Conservation (phyloP, 352 stramenopile species). For the Pythium aphanidermatum region DNA sequence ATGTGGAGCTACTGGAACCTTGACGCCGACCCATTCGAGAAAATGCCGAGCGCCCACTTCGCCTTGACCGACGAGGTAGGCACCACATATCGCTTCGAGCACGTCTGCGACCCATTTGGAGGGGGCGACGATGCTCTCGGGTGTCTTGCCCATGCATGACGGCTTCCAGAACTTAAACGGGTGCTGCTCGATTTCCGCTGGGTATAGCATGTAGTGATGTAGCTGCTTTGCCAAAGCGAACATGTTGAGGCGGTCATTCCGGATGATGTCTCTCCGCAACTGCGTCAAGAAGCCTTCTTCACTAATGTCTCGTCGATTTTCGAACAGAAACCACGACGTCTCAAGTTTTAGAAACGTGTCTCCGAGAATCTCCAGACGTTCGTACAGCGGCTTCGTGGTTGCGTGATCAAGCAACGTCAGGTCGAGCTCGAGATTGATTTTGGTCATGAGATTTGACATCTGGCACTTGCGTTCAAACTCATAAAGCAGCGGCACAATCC, state of each 20-base stretch:
- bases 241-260: constrained; percentile 75
- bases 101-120: constrained; percentile 85
- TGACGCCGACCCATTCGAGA: constrained; percentile 69
- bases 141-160: constrained; percentile 82
- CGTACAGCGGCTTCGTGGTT: constrained; percentile 81
- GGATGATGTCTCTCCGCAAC: constrained; percentile 79
- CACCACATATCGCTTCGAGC: constrained; percentile 74
- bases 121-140: constrained; percentile 58
- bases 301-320: constrained; percentile 58
- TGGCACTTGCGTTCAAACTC: constrained; percentile 88
- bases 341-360: constrained; percentile 86
- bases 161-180: constrained; percentile 83
- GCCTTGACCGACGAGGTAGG: constrained; percentile 64
- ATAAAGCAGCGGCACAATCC: constrained; percentile 77
- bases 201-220: constrained; percentile 79
- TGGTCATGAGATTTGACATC: constrained; percentile 79
- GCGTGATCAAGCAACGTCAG: constrained; percentile 69
- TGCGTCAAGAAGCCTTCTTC: constrained; percentile 71
- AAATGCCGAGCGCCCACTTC: constrained; percentile 75
- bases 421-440: constrained; percentile 72
- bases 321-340: constrained; percentile 81
- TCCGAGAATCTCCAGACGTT: constrained; percentile 76
- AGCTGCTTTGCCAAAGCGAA: constrained; percentile 52
- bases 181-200: constrained; percentile 71
- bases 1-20: constrained; percentile 34